Evolutionary conservation across 2,329 filamentous ascomycete species (phyloP).

Genomic region (Aspergillus sp.): DNA sequence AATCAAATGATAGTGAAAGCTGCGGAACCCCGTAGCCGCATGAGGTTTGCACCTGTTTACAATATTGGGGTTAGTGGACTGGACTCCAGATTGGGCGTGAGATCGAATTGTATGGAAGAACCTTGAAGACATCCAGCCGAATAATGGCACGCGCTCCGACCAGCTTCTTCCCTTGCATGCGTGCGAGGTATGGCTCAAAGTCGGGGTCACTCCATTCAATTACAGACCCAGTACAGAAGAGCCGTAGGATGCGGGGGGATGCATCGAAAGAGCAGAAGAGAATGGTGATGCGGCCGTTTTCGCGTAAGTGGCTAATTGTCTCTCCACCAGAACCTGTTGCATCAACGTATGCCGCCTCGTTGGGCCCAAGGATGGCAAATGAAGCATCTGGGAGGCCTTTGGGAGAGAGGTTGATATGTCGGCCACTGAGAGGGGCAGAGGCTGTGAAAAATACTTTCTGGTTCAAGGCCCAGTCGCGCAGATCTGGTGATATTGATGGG

Average conservation of each 20-base stretch:
- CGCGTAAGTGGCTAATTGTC: slow-evolving; percentile 72
- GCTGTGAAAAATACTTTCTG: slow-evolving; percentile 76
- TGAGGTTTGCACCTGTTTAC: slow-evolving; percentile 53
- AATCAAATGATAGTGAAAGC: slow-evolving; percentile 43
- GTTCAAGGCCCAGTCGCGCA: slow-evolving; percentile 62
- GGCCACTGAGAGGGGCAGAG: slow-evolving; percentile 66
- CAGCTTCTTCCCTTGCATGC: slow-evolving; percentile 47
- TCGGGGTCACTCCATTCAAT: slow-evolving; percentile 59
- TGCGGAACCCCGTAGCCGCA: slow-evolving; percentile 66
- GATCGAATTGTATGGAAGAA: slow-evolving; percentile 11
- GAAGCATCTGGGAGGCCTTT: slow-evolving; percentile 67
- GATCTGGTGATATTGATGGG: slow-evolving; percentile 53
- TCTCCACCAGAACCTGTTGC: slow-evolving; percentile 73
- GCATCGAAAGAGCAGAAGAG: slow-evolving; percentile 69
- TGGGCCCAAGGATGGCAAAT: slow-evolving; percentile 60
- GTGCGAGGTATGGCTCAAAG: slow-evolving; percentile 46
- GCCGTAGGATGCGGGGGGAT: slow-evolving; percentile 61
- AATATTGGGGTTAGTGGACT: background rate
- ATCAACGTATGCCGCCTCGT: slow-evolving; percentile 68
- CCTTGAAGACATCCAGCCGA: slow-evolving; percentile 61
- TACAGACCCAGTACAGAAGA: slow-evolving; percentile 61
- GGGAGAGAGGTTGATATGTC: slow-evolving; percentile 74
- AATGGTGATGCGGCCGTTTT: slow-evolving; percentile 73
- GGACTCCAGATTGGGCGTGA: background rate
- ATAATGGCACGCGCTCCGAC: slow-evolving; percentile 61